These are phyloP conservation scores for Isabelozyma heimii DNA, from an alignment of 805 yeast genomes.

Conservation along the genomic window DNA sequence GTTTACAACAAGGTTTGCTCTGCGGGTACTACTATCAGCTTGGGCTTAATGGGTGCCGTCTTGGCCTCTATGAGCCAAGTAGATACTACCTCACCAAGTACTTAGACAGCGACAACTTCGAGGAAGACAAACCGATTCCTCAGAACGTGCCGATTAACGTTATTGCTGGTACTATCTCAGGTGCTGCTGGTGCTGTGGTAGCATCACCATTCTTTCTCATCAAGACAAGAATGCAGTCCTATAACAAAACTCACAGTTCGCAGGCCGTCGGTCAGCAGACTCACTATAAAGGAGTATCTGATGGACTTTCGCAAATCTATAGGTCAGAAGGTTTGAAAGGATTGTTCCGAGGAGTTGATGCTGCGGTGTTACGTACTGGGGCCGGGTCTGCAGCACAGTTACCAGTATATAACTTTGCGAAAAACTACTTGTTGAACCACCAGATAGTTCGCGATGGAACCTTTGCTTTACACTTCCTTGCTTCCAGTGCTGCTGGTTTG, in stretches of 20 bases:
- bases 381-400: constrained; percentile 94
- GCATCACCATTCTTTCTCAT: constrained; percentile 92
- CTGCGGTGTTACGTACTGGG: constrained; percentile 92
- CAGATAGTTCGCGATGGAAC: constrained; percentile 61
- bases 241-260: constrained; percentile 49
- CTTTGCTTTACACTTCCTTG: constrained; percentile 59
- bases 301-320: constrained; percentile 66
- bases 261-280: constrained; percentile 83
- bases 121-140: constrained; percentile 35
- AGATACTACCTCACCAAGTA: constrained; percentile 56
- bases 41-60: constrained; percentile 88
- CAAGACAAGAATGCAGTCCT: constrained; percentile 96
- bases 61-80: constrained; percentile 91
- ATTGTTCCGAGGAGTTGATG: constrained; percentile 86
- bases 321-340: constrained; percentile 73
- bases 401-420: constrained; percentile 82
- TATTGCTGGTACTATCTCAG: constrained; percentile 76
- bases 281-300: constrained; percentile 65
- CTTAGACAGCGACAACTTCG: constrained; percentile 49
- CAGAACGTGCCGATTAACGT: constrained; percentile 59
- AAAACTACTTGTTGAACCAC: constrained; percentile 55
- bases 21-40: constrained; percentile 91
- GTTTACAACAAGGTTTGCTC: constrained; percentile 83
- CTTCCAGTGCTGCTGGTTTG: constrained; percentile 78
- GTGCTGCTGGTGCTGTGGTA: constrained; percentile 81